Conservation (phyloP, 2,329 filamentous ascomycete species). For the Zymoseptoria pseudotritici region DNA sequence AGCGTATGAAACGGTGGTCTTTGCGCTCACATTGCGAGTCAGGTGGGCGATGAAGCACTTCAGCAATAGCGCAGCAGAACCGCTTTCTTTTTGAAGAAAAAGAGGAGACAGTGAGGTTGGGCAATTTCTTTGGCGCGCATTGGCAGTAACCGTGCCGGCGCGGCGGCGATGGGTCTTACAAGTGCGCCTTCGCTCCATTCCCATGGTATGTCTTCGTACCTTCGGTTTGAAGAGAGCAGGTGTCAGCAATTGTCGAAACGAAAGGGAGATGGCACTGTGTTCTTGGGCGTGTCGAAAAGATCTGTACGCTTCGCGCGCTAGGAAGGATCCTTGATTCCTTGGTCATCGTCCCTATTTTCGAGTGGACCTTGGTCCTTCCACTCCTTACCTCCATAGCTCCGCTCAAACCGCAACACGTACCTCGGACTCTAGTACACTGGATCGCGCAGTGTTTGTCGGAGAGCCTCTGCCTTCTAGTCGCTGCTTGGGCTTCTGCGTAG, state of each 20-base stretch:
- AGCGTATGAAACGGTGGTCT: not conserved
- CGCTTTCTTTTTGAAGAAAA: not conserved
- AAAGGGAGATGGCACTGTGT: not conserved
- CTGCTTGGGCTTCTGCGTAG: too few relatives aligned
- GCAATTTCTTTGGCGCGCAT: not conserved
- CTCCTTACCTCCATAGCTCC: too few relatives aligned
- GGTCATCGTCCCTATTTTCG: not conserved
- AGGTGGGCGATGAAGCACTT: not conserved
- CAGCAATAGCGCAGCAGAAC: not conserved
- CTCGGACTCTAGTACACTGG: too few relatives aligned
- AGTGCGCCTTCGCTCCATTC: not conserved
- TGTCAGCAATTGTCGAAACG: not conserved
- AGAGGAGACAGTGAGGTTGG: not conserved
- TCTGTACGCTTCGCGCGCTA: too few relatives aligned
- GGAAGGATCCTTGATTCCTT: not conserved
- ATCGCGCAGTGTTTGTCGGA: too few relatives aligned
- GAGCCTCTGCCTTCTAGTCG: too few relatives aligned
- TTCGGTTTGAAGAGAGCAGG: not conserved
- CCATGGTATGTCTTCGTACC: not conserved
- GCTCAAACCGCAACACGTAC: too few relatives aligned
- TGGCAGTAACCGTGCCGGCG: not conserved
- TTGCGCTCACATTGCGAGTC: not conserved
- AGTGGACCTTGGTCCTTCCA: too few relatives aligned
- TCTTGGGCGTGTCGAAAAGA: not conserved
- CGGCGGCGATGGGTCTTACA: too few relatives aligned